Conservation (phyloP, 345 rosid genomes). For the Gossypium sturtianum region DNA sequence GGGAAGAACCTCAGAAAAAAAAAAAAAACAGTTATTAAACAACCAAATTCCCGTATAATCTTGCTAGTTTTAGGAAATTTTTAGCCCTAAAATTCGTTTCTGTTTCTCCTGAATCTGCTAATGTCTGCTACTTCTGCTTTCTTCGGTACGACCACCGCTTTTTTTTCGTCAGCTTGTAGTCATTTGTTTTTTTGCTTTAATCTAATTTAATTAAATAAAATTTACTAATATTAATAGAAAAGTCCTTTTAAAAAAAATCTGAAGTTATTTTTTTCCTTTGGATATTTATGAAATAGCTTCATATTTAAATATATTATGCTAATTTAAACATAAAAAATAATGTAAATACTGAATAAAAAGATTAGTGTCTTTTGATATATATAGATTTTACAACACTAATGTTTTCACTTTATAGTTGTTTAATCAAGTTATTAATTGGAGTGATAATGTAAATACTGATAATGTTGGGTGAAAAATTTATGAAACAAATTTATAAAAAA, state of each 20-base stretch:
- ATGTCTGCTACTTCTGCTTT: neutral
- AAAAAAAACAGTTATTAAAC: conserved; percentile 2
- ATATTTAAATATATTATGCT: too few species aligned
- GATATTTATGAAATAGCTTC: neutral
- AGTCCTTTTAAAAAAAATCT: neutral
- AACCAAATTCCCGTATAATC: conserved; percentile 10
- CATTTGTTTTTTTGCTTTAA: neutral
- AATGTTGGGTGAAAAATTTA: too few species aligned
- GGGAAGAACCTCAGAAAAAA: neutral
- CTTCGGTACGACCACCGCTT: neutral
- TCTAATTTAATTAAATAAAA: neutral
- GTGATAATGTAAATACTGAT: too few species aligned
- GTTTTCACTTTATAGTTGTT: too few species aligned
- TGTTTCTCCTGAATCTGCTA: conserved; percentile 13
- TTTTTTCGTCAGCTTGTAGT: neutral
- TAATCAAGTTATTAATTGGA: too few species aligned
- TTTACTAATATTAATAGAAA: neutral
- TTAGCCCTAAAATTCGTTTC: conserved; percentile 14
- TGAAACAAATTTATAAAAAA: too few species aligned
- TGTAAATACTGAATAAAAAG: too few species aligned
- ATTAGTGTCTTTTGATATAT: too few species aligned
- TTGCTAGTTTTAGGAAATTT: neutral
- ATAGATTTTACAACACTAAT: too few species aligned
- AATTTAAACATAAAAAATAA: too few species aligned
- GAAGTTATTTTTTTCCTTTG: neutral